Conservation (phyloP, 208 protist genomes). For the Balamuthia mandrillaris region DNA sequence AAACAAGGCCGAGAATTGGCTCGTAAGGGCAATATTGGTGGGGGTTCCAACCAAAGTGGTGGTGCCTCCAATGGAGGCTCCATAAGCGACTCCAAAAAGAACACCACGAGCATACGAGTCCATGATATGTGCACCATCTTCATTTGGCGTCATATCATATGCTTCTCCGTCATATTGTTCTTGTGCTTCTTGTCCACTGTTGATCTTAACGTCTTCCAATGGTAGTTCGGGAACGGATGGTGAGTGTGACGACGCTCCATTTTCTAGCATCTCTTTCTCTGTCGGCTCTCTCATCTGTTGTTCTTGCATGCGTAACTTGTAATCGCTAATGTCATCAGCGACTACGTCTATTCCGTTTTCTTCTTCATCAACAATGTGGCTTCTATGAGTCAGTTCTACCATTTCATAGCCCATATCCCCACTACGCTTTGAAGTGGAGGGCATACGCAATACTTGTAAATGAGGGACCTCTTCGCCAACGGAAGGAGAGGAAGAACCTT, state of each 20-base stretch:
- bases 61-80: slow-evolving; percentile 23
- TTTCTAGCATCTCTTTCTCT: background rate
- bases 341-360: no score
- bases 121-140: background rate
- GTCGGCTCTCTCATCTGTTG: background rate
- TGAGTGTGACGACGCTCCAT: no score
- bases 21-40: background rate
- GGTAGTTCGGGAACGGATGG: no score
- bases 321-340: no score
- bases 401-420: no score
- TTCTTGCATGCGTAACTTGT: no score
- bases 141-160: background rate
- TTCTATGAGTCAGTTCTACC: no score
- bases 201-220: no score
- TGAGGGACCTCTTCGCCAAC: background rate
- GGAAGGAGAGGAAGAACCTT: no score
- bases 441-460: background rate
- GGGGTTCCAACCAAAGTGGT: background rate
- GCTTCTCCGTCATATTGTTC: background rate
- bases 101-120: background rate
- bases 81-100: slow-evolving; percentile 12
- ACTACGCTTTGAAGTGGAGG: background rate
- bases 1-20: background rate
- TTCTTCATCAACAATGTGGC: no score
- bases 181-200: background rate